phyloP scores from a whole-genome alignment of 2,329 filamentous ascomycete species.

The Penicillium corylophilum region DNA sequence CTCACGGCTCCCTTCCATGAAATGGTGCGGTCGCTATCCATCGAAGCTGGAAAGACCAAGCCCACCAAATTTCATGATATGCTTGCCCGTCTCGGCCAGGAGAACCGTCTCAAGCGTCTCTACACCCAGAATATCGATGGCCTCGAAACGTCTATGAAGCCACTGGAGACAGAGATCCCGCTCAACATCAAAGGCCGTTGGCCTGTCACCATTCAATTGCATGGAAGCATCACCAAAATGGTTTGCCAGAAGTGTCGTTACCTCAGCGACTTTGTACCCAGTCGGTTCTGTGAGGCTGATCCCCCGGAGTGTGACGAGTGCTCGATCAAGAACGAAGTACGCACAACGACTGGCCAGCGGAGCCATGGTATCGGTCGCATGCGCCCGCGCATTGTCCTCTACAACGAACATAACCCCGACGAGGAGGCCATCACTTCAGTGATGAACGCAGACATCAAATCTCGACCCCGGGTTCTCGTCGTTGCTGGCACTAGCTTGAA shows the following conservation, averaged over 20 bases:
- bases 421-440: conserved; percentile 94
- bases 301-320: conserved; percentile 78
- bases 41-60: conserved; percentile 71
- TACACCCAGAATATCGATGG: conserved; percentile 98
- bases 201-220: conserved; percentile 89
- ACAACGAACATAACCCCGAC: conserved; percentile 96
- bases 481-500: conserved; percentile 96
- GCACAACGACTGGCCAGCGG: conserved; percentile 77
- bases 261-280: conserved; percentile 71
- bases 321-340: conserved; percentile 69
- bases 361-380: conserved; percentile 91
- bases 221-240: conserved; percentile 94
- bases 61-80: conserved; percentile 93
- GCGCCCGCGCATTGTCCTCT: conserved; percentile 89
- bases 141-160: conserved; percentile 79
- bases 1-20: conserved; percentile 90
- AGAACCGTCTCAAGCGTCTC: conserved; percentile 81
- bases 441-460: conserved; percentile 78
- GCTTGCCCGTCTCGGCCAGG: conserved; percentile 81
- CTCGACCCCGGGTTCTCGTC: conserved; percentile 84
- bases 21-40: conserved; percentile 88
- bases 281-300: conserved; percentile 78
- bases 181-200: conserved; percentile 82
- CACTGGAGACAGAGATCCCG: conserved; percentile 77
- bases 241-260: conserved; percentile 89